Evolutionary conservation across 2,329 filamentous ascomycete species (phyloP).

Genomic region (Proliferodiscus dingleyae): DNA sequence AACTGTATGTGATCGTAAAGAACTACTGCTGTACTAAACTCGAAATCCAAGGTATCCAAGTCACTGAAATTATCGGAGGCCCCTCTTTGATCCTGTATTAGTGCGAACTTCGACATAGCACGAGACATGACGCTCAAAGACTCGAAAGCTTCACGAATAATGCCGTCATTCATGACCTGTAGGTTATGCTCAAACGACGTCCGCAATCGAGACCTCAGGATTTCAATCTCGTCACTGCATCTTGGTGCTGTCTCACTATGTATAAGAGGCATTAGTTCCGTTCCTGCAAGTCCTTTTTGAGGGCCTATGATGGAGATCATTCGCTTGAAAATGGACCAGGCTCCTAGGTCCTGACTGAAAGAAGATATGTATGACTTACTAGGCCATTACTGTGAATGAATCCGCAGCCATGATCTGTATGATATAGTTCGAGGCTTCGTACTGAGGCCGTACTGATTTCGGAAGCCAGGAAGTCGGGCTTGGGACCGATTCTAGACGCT

Average conservation of each 20-base stretch:
- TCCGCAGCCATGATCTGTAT: slow-evolving; percentile 6
- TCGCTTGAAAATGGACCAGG: no score
- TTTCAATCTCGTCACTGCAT: slow-evolving; percentile 11
- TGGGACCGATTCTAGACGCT: slow-evolving; percentile 4
- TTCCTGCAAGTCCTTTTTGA: no score
- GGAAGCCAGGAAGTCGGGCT: slow-evolving; percentile 14
- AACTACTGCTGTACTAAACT: slow-evolving; percentile 11
- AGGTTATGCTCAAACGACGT: slow-evolving; percentile 8
- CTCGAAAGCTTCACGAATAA: slow-evolving; percentile 8
- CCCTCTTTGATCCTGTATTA: slow-evolving; percentile 14
- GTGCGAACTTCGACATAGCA: slow-evolving; percentile 13
- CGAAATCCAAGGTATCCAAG: slow-evolving; percentile 17
- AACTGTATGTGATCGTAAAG: slow-evolving; percentile 8
- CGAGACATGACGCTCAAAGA: slow-evolving; percentile 12
- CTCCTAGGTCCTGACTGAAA: no score
- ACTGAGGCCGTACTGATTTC: slow-evolving; percentile 1
- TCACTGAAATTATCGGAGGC: slow-evolving; percentile 12
- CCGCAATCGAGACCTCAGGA: slow-evolving; percentile 8
- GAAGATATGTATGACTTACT: neutral
- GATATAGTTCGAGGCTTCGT: slow-evolving; percentile 8
- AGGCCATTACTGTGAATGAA: slow-evolving; percentile 20
- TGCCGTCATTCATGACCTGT: neutral
- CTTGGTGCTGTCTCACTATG: slow-evolving; percentile 13
- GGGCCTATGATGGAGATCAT: no score
- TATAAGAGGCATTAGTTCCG: no score